Base-by-base conservation (phyloP, 2,329 filamentous ascomycete genomes). In the Fusarium sp. region DNA sequence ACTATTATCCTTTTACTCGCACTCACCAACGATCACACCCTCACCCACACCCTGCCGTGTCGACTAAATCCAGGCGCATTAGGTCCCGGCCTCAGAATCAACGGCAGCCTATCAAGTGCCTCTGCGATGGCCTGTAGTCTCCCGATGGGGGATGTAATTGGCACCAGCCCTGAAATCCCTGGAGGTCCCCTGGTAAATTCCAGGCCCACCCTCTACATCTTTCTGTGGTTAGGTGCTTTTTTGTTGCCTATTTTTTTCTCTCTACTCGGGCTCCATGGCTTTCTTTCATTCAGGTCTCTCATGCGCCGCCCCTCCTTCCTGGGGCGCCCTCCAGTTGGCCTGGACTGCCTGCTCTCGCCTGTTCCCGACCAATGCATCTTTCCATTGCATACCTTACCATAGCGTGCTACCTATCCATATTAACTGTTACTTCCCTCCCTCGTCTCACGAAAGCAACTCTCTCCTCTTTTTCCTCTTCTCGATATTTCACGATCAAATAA, bases 81-180 rank as follows among this genome's bases (percentile, higher is more conserved):
- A 68, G 65, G 65, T 66, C 65, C 65, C 56, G 65, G 56, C 65
- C 61, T 69, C 35, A 56, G 46, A 69, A 62, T 49, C 35, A 53
- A 43, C 17, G 15, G 32, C 44, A 67, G 56, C 66, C 66, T 69
- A 68, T 68, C 51, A 69, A 69, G 43, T 37, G 53, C 19, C 67
- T 45, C 33, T 45, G 30, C 22, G 24, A 33, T 20, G 48, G 19
- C 41, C 47, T 53, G 65, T 66, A 69, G 48, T 50, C 65, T 69
- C 51, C 66, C 66, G 62, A 66, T 57, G 20, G 30, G 48, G 67
- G 41, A 52, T 56, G 45, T 40, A 41, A 66, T 65, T 65, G 62
- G 54, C 48, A 68, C 55, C 65, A 51, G 62, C 40, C 47, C 52
- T 47, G 39, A 35, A 33, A 32, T 24, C 44, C 32, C 45, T 43